These are phyloP conservation scores for Phytopythium vexans DNA, from an alignment of 352 stramenopile species.

Conservation along the genomic window DNA sequence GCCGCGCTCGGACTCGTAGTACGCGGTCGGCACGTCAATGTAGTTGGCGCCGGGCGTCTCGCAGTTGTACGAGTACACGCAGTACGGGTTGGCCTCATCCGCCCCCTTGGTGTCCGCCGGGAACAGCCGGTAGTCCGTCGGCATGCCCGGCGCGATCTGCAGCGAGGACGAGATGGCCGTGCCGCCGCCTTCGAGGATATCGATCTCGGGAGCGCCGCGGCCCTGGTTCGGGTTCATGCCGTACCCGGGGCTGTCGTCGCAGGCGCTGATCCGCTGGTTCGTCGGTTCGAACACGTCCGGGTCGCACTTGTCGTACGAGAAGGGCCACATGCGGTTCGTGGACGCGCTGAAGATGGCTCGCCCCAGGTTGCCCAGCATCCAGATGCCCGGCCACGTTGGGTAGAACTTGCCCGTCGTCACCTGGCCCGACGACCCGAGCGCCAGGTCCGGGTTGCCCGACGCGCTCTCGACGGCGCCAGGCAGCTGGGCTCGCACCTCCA, in stretches of 20 bases:
- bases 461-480: slow-evolving; percentile 70
- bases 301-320: slow-evolving; percentile 91
- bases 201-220: slow-evolving; percentile 91
- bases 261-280: slow-evolving; percentile 65
- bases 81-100: slow-evolving; percentile 25
- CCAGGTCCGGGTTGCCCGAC: slow-evolving; percentile 41
- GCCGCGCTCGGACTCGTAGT: slow-evolving; percentile 29
- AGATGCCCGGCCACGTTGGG: slow-evolving; percentile 90
- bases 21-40: slow-evolving; percentile 36
- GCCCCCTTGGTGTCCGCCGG: slow-evolving; percentile 19
- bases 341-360: slow-evolving; percentile 89
- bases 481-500: slow-evolving; percentile 88
- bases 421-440: slow-evolving; percentile 26
- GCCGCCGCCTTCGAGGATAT: slow-evolving; percentile 89
- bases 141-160: slow-evolving; percentile 81
- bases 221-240: slow-evolving; percentile 82
- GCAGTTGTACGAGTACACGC: slow-evolving; percentile 50
- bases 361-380: slow-evolving; percentile 93
- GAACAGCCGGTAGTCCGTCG: slow-evolving; percentile 55
- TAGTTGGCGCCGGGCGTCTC: slow-evolving; percentile 48
- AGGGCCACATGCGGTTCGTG: slow-evolving; percentile 93
- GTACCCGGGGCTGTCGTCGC: slow-evolving; percentile 86
- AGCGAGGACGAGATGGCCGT: slow-evolving; percentile 86
- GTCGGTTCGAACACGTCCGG: slow-evolving; percentile 26
- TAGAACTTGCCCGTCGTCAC: slow-evolving; percentile 61